Base-by-base conservation (phyloP, 352 stramenopile genomes). In the Blastocystis sp. region DNA sequence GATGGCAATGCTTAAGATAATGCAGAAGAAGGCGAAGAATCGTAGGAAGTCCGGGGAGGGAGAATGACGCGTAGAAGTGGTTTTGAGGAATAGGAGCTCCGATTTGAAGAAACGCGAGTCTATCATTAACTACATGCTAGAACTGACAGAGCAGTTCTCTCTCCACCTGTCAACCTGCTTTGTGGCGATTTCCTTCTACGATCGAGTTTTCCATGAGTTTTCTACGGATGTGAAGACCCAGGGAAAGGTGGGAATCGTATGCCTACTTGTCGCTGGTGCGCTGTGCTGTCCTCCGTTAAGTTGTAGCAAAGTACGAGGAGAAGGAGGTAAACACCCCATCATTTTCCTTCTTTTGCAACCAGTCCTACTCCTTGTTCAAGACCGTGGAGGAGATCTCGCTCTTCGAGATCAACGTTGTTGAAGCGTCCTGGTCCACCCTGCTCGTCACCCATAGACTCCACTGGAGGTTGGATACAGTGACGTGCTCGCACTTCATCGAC, bases 261-360 rank as follows among this genome's bases (percentile, higher is more conserved):
- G 71, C 66, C 71, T 81, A 43, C 48, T 81, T n/a, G 4, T 81
- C 21, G 71, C 71, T 64, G 43, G 71, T 81, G 42, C 7, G 21
- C 66, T 63, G 38, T 63, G 14, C 21, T 4, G 43, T 6, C 21
- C 21, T 38, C 45, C 66, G 38, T 11, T 14, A 19, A 66, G 28
- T 34, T 11, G 10, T 66, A 81, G 71, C 71, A 14, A 81, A 81
- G 43, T 81, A 81, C 48, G 71, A 81, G 43, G 71, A 81, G n/a
- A 81, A 64, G 59, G 71, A 81, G n/a, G 24, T 81, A 19, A 81
- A 81, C 19, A 59, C 54, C 9, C 71, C 71, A 42, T n/a, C 48
- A 2, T 66, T 81, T 42, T 81, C 71, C 45, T 81, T 48, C 48
- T 81, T 81, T 40, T 81, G n/a, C 60, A 54, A 59, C 10, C 48